Evolutionary conservation across 495 filamentous ascomycete species (phyloP), one percentile per base, ranked within the genome.

Genomic region (Letharia columbiana): DNA sequence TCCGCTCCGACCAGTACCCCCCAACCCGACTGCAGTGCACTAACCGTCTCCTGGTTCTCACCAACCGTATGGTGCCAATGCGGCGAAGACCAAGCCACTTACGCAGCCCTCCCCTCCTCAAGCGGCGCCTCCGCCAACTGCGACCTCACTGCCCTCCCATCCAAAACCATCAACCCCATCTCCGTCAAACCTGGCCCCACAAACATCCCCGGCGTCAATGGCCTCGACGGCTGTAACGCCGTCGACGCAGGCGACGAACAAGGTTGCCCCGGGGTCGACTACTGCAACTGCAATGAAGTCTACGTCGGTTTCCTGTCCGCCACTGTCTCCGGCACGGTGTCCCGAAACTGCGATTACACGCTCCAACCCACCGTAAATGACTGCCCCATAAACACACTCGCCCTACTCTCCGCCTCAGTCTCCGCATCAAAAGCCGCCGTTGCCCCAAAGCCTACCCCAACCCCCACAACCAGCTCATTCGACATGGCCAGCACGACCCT

Each of bases 11-110:
- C 57, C 35, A 60, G 57, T 17, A 39, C 35, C 18, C 31, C 35
- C 20, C 10, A 33, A n/a, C 57, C 33, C 8, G 57, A 60, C 39
- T 62, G 60, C 40, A 47, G n/a, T 23, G 23, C 60, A 10, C n/a
- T 44, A n/a, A 35, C 39, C 28, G 60, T 23, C 9, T 41, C 60
- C 11, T 45, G 41, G 60, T 62, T 44, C n/a, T 62, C 60, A 5
- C 60, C 60, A 15, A 62, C 41, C 35, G n/a, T n/a, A 12, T 62
- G 60, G 60, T 62, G 60, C 39, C 17, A 62, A 13, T 62, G 60
- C 44, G 41, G 41, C 12, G 18, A 23, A 9, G n/a, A 23, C 50
- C 41, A 33, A 35, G 60, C 35, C n/a, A 62, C 39, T 4, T 62
- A 62, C 42, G 28, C 57, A n/a, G 15, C 60, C 42, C 39, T 62